phyloP scores from a whole-genome alignment of 2,329 filamentous ascomycete species.

The Epichloe gansuensis region DNA sequence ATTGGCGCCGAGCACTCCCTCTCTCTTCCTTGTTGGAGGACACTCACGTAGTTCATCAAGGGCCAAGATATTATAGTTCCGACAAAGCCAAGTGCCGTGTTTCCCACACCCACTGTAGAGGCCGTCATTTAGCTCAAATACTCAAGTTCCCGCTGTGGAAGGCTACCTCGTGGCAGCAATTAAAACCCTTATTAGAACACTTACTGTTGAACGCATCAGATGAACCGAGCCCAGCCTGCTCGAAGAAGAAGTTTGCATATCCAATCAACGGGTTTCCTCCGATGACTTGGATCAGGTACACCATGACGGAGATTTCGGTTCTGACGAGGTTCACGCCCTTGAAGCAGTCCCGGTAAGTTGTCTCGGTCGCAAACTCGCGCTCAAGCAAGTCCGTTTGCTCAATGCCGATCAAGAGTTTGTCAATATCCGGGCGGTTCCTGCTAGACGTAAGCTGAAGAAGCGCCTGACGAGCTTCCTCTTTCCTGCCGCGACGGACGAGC shows the following conservation, averaged over 20 bases:
- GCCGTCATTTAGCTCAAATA: neutral
- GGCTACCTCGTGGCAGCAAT: neutral
- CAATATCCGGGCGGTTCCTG: slow-evolving; percentile 11
- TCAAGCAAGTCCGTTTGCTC: slow-evolving; percentile 46
- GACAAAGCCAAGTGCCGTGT: slow-evolving; percentile 28
- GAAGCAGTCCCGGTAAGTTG: slow-evolving; percentile 39
- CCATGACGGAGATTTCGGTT: slow-evolving; percentile 45
- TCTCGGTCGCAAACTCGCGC: slow-evolving; percentile 34
- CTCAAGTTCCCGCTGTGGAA: neutral
- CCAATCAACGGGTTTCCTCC: slow-evolving; percentile 52
- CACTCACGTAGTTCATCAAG: slow-evolving; percentile 21
- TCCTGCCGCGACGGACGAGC: slow-evolving; percentile 31
- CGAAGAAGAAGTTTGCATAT: slow-evolving; percentile 39
- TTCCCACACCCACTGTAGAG: slow-evolving; percentile 19
- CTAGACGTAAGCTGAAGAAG: slow-evolving; percentile 31
- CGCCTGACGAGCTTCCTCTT: slow-evolving; percentile 27
- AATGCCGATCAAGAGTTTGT: slow-evolving; percentile 40
- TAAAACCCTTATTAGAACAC: neutral
- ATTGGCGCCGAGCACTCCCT: neutral
- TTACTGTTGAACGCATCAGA: slow-evolving; percentile 12
- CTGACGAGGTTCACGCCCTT: slow-evolving; percentile 35
- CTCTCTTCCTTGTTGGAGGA: neutral
- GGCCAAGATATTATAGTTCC: slow-evolving; percentile 29
- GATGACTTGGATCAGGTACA: slow-evolving; percentile 53
- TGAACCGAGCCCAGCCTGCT: slow-evolving; percentile 19